Evolutionary conservation across 805 yeast species (phyloP), one percentile per base, ranked within the genome.

Genomic region (Tetrapisispora iriomotensis): DNA sequence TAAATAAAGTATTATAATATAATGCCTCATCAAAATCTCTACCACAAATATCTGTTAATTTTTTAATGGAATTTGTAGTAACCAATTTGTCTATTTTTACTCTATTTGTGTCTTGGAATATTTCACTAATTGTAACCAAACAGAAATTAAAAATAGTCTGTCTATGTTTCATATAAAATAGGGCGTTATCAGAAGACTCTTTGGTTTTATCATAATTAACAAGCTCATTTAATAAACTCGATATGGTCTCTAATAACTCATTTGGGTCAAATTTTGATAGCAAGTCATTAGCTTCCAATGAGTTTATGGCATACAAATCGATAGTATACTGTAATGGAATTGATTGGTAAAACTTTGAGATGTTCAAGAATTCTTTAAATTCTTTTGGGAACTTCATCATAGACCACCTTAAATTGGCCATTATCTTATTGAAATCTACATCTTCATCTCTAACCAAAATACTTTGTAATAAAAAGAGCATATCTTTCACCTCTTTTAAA

Each of bases 251-350:
- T 7, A 51, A 29, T 8, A 54, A 34, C 12, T 20, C 36, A 2
- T 34, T 25, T 1, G 21, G 25, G 2, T 46, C 43, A 25, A 47
- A 45, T 18, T 42, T 48, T 1, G 37, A 26, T 1, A 48, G 17
- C 4, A 62, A 23, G 8, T 48, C 41, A 3, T 38, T 43, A 4
- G 50, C 17, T 10, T 47, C 53, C 6, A 53, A 27, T 20, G 42
- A 41, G 37, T 58, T 60, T 2, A 64, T 52, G 0, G 68, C 58
- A 21, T 55, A 52, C 7, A 58, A 44, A 41, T 64, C 64, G 26
- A 66, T 40, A 1, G 56, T 39, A 19, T 52, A 43, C 2, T 42
- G 39, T 4, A 56, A 26, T 2, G 64, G 63, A 9, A 63, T 27
- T 8, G 54, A 36, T 10, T 47, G 49, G 30, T 50, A 54, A 45